Base-by-base conservation (phyloP, 192 early-diverging fungal species). In the Nowakowskiella sp. region DNA sequence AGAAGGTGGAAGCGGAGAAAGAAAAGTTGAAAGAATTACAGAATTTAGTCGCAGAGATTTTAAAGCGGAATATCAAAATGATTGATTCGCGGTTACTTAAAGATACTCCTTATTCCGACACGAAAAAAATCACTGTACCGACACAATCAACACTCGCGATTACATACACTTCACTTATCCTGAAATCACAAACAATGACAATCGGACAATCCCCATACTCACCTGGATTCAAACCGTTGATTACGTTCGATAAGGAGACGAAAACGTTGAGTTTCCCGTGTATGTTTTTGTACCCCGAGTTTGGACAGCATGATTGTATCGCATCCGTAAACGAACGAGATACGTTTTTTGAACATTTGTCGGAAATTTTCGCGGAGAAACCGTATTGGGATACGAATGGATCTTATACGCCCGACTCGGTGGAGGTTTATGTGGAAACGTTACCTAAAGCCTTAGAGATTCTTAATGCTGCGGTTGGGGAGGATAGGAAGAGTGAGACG, bases 201-300 rank as follows among this genome's bases (percentile, higher is more conserved):
- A 70, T 3, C 58, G 59, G 57, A 25, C 57, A 45, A 29, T 58
- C 48, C 3, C 42, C 71, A 46, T 59, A 74, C 62, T 48, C 57
- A 30, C 47, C 31, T 45, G 57, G 47, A 27, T 31, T 31, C 9
- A 30, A 61, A 44, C 65, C 84, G 61, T 71, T 71, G 55, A 68
- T 86, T 19, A 51, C 74, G 34, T 60, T 90, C 42, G 75, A 84
- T 47, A 49, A 56, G 13, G 53, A 65, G 16, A 75, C 76, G 0
- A 74, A 78, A 19, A 74, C 70, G 19, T 58, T 99, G 9, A 69
- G 77, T 5, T 85, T 85, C 74, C 96, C 96, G 0, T 89, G 90
- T 3, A 70, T 90, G 27, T 91, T 99, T 50, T 64, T 96, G 61
- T 99, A 99, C 62, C 96, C 96, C 22, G 92, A 99, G 67, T 68